Base-by-base conservation (phyloP, 2,329 filamentous ascomycete genomes). In the Didymella sp. region DNA sequence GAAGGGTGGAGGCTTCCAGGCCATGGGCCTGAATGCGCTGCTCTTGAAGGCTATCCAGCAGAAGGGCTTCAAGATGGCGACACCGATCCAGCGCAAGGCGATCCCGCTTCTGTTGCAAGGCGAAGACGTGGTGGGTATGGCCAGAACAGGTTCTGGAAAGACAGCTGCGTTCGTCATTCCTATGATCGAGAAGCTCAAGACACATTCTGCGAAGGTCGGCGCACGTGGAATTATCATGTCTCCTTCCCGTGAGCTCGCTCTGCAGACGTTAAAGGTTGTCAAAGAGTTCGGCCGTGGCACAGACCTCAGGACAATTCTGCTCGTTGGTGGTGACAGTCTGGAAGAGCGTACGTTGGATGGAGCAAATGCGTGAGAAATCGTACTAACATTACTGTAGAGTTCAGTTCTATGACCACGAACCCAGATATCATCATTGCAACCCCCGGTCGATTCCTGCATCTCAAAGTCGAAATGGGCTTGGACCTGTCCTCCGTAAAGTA, bases 101-200 rank as follows among this genome's bases (percentile, higher is more conserved):
- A 96, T 99, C 44, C 96, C 95, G 4, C 82, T 98, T 52, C 87
- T 99, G 52, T 82, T 98, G 67, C 90, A 96, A 60, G 86, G 89
- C 51, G 91, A 92, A 78, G 95, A 99, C 83, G 91, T 98, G n/a
- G 94, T 99, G 22, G 96, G 93, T 64, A 99, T 99, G 95, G 95
- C 95, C 7, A 85, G 96, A 64, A 99, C 96, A n/a, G 95, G 95
- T 74, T 98, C 93, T 19, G 95, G 95, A 80, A 99, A 99, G 81
- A 99, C 96, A 1, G 95, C 93, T 1, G 95, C 95, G 21, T 99
- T 99, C 76, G 92, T 98, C 24, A 96, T 99, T 63, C 95, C 95
- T 40, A 96, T 99, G 94, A 92, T 99, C 59, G 92, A 99, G 80
- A 90, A 89, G 64, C 81, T 99, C 59, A 96, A 93, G 76, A 85